These are phyloP conservation scores for Ophiostoma himal-ulmi DNA, from an alignment of 2,329 filamentous ascomycete species.

Conservation along the genomic window DNA sequence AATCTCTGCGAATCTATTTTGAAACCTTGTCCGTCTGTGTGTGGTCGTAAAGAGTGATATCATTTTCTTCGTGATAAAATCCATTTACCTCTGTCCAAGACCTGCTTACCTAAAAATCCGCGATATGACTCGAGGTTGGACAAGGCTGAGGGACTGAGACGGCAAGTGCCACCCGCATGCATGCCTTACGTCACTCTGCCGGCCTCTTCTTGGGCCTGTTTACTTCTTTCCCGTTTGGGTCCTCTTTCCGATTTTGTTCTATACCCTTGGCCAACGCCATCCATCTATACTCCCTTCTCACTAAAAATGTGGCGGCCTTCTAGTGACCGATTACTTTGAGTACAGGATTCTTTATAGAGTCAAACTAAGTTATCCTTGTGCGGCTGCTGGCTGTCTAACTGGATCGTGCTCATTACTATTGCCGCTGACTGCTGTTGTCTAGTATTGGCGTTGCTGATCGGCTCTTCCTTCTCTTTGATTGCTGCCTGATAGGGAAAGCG, in stretches of 20 bases:
- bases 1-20: slow-evolving; percentile 8
- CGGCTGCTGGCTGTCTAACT: too few relatives aligned
- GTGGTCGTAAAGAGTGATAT: neutral
- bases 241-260: neutral
- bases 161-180: neutral
- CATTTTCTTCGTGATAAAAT: neutral
- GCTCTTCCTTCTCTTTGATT: neutral
- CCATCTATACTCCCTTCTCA: neutral
- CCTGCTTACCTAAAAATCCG: neutral
- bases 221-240: slow-evolving; percentile 2
- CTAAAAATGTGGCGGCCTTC: neutral
- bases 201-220: neutral
- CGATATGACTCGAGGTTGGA: neutral
- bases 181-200: neutral
- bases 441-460: neutral
- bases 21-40: neutral
- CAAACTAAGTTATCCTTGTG: neutral
- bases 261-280: neutral
- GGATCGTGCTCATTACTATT: neutral
- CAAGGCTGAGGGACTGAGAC: neutral
- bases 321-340: neutral
- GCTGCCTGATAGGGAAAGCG: neutral
- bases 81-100: neutral
- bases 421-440: too few relatives aligned
- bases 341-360: neutral